phyloP scores from a whole-genome alignment of 805 yeast species.

The Candida boleticola region DNA sequence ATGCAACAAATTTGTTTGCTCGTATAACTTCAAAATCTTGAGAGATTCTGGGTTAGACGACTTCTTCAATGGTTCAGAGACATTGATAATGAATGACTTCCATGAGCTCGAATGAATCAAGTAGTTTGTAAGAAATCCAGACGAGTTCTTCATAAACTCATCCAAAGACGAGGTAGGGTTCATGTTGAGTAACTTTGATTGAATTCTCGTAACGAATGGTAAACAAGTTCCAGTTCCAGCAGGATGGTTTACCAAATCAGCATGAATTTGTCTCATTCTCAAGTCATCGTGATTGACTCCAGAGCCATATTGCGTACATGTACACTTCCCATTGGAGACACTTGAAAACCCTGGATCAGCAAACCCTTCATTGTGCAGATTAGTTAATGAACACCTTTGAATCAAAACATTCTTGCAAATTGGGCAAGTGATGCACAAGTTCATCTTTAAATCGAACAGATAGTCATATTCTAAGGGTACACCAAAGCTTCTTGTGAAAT shows the following conservation, averaged over 20 bases:
- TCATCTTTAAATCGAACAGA: constrained; percentile 1
- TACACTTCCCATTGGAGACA: neutral
- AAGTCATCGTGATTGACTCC: constrained; percentile 13
- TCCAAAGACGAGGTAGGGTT: neutral
- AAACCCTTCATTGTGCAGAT: constrained; percentile 11
- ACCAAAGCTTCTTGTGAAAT: constrained; percentile 6
- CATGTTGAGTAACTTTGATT: neutral
- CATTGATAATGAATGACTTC: neutral
- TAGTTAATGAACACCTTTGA: constrained; percentile 10
- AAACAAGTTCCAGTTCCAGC: constrained; percentile 2
- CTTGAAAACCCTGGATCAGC: constrained; percentile 11
- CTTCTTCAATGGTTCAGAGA: neutral
- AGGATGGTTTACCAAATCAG: constrained; percentile 7
- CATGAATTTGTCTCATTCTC: constrained; percentile 14
- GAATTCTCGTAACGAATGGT: neutral
- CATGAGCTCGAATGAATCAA: neutral
- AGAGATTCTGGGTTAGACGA: neutral
- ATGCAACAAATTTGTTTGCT: constrained; percentile 5
- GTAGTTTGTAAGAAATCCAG: neutral
- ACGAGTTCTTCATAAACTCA: neutral
- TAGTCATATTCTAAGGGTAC: constrained; percentile 4
- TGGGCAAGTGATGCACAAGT: constrained; percentile 13
- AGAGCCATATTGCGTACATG: constrained; percentile 7
- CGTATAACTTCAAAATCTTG: constrained; percentile 4
- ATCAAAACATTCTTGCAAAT: constrained; percentile 11